Evolutionary conservation across 1,139 yeast genomes (phyloP).

Genomic region (Candida pseudoviswanathii): DNA sequence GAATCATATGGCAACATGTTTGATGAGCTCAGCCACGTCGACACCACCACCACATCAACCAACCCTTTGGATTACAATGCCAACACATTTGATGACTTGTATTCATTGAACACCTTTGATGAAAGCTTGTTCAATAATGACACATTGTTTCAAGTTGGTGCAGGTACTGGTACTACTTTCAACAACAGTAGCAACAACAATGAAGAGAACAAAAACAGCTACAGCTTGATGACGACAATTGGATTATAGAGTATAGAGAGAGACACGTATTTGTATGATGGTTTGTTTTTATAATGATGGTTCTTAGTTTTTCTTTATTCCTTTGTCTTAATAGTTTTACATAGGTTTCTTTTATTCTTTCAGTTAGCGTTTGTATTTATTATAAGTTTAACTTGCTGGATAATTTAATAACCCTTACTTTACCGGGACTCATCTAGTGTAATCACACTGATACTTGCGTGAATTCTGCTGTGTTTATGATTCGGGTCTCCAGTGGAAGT

Average conservation of each 20-base stretch:
- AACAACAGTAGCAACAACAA: not conserved
- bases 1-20: not conserved
- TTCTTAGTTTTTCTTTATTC: not conserved
- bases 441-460: no score
- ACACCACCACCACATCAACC: not conserved
- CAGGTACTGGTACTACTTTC: constrained; percentile 7
- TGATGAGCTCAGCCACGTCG: not conserved
- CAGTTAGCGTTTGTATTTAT: no score
- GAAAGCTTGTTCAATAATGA: constrained; percentile 8
- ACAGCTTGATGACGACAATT: constrained; percentile 9
- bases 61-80: not conserved
- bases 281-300: not conserved
- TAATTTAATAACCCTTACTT: no score
- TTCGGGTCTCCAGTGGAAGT: no score
- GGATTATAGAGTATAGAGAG: constrained; percentile 11
- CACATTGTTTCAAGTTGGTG: constrained; percentile 6
- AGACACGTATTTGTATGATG: not conserved
- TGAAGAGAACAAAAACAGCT: not conserved
- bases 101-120: constrained; percentile 6
- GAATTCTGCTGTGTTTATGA: no score
- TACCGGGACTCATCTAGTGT: no score
- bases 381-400: no score
- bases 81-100: constrained; percentile 9
- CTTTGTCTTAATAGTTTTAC: no score
- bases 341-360: no score